Conservation (phyloP, 2,329 filamentous ascomycete species). For the Pseudocercospora fijiensis region DNA sequence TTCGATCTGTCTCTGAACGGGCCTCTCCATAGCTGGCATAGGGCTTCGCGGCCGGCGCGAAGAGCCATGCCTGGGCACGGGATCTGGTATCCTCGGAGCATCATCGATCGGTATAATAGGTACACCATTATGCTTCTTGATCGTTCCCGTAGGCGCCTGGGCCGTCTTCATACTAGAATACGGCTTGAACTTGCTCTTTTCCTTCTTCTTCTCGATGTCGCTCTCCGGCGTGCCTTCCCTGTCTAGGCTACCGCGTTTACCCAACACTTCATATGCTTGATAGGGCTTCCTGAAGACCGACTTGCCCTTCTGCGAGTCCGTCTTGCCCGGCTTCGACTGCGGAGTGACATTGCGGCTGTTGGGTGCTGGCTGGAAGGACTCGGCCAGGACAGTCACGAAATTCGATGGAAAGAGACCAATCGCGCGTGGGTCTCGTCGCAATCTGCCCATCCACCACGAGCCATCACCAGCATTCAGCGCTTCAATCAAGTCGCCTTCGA, state of each 20-base stretch:
- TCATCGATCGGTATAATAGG: slow-evolving; percentile 27
- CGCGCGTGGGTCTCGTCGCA: slow-evolving; percentile 85
- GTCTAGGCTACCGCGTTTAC: slow-evolving; percentile 26
- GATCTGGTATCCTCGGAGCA: slow-evolving; percentile 36
- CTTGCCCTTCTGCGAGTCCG: slow-evolving; percentile 51
- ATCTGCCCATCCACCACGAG: slow-evolving; percentile 94
- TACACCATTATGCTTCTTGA: slow-evolving; percentile 30
- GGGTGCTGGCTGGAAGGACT: slow-evolving; percentile 72
- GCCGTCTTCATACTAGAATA: slow-evolving; percentile 54
- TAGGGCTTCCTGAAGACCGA: slow-evolving; percentile 64
- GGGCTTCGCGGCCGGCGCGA: slow-evolving; percentile 29
- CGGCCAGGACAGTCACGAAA: slow-evolving; percentile 86
- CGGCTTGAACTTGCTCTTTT: slow-evolving; percentile 46
- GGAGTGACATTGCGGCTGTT: slow-evolving; percentile 59
- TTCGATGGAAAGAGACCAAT: slow-evolving; percentile 95
- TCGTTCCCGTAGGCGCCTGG: slow-evolving; percentile 37
- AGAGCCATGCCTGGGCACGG: slow-evolving; percentile 32
- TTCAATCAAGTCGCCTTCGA: slow-evolving; percentile 97
- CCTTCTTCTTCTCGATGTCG: slow-evolving; percentile 35
- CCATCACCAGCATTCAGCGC: slow-evolving; percentile 96
- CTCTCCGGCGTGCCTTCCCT: slow-evolving; percentile 36
- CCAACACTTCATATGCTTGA: slow-evolving; percentile 55
- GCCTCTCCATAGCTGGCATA: slow-evolving; percentile 25
- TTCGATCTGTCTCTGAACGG: not conserved
- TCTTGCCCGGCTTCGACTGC: slow-evolving; percentile 54